A percentile compares a stretch with the other conserved stretches of the same genome.
Conservation (phyloP, 1,284 basidiomycete species). For the Thecaphora thlaspeos region DNA sequence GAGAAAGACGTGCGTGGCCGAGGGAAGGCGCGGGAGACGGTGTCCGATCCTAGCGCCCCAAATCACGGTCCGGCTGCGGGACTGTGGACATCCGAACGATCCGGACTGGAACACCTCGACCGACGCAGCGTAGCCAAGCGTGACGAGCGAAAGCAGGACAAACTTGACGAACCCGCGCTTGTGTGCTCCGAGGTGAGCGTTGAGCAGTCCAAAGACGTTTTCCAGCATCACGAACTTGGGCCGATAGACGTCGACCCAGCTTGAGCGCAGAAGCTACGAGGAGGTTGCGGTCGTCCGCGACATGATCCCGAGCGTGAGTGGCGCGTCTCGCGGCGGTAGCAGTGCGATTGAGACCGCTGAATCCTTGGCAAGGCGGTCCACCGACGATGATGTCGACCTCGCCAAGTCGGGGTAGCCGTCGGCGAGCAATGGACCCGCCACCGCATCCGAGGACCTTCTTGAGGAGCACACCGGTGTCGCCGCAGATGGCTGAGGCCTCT, state of each 20-base stretch:
- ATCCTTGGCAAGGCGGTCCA: constrained; percentile 29
- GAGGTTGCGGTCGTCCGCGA: constrained; percentile 20
- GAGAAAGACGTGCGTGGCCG: constrained; percentile 13
- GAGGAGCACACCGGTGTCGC: background rate
- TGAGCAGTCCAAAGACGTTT: constrained; percentile 22
- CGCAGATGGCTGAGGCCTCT: background rate
- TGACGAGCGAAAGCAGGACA: constrained; percentile 6
- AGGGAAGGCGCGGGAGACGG: constrained; percentile 13
- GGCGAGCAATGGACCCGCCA: background rate
- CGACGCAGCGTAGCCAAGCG: constrained; percentile 13
- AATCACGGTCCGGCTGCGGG: constrained; percentile 13
- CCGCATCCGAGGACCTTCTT: background rate
- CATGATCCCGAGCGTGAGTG: no score
- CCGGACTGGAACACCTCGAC: constrained; percentile 19
- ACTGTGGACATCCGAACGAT: constrained; percentile 19
- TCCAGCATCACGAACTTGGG: constrained; percentile 22
- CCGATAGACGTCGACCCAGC: constrained; percentile 20
- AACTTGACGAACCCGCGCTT: constrained; percentile 18
- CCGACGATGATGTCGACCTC: constrained; percentile 19
- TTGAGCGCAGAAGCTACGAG: constrained; percentile 15
- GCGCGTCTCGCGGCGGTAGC: constrained; percentile 1
- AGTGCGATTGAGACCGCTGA: constrained; percentile 13
- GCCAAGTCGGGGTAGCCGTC: constrained; percentile 6
- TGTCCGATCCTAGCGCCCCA: constrained; percentile 7
- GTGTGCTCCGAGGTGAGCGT: constrained; percentile 10